Evolutionary conservation across 768 basidiomycete species (phyloP).

Genomic region (Artomyces pyxidatus): DNA sequence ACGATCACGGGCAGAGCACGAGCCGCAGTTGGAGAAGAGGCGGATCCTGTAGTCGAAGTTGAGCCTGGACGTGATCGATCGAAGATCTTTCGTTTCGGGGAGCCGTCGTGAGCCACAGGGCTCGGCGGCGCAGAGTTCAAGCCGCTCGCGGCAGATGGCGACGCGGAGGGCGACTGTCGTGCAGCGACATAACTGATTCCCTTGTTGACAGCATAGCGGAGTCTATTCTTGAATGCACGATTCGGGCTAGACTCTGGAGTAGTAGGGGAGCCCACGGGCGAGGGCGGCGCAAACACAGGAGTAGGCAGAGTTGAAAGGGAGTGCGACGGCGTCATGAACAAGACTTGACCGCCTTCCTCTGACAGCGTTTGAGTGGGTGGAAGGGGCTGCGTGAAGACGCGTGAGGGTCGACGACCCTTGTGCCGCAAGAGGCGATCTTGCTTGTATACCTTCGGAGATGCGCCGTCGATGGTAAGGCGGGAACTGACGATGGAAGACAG

Average conservation of each 20-base stretch:
- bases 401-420: neutral
- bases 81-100: neutral
- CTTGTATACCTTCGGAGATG: too few relatives aligned
- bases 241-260: constrained; percentile 5
- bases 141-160: neutral
- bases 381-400: neutral
- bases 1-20: neutral
- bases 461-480: too few relatives aligned
- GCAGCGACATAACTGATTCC: neutral
- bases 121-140: neutral
- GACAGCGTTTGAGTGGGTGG: neutral
- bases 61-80: neutral
- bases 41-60: constrained; percentile 5
- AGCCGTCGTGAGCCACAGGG: neutral
- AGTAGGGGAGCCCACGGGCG: neutral
- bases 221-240: neutral
- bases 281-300: neutral
- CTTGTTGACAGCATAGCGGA: neutral
- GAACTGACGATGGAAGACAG: too few relatives aligned
- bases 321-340: neutral
- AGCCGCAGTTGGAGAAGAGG: neutral
- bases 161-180: neutral
- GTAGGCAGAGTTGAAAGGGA: neutral
- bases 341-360: neutral
- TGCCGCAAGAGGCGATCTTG: too few relatives aligned